Conservation (phyloP, 163 green algal genomes). For the Chloromonas sp. region DNA sequence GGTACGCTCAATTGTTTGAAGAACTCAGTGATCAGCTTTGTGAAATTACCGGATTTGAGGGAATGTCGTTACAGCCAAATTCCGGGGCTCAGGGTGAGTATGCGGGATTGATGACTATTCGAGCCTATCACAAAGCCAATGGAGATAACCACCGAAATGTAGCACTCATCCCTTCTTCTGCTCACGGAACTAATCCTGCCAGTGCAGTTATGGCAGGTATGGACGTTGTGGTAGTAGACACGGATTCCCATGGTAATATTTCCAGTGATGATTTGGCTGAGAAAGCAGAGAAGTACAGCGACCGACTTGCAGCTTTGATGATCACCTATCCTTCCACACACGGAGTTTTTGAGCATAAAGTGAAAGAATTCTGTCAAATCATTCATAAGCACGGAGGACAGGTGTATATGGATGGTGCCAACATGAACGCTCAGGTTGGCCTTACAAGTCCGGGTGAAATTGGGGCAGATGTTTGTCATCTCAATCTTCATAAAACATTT, state of each 20-base stretch:
- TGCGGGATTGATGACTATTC: slow-evolving; percentile 94
- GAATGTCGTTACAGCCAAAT: slow-evolving; percentile 94
- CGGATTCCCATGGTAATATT: slow-evolving; percentile 80
- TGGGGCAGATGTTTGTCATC: slow-evolving; percentile 96
- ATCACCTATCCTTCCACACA: slow-evolving; percentile 98
- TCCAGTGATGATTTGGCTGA: slow-evolving; percentile 79
- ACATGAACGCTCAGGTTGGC: slow-evolving; percentile 99
- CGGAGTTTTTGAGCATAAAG: slow-evolving; percentile 92
- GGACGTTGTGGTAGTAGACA: slow-evolving; percentile 74
- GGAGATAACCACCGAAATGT: slow-evolving; percentile 87
- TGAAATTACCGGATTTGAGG: slow-evolving; percentile 91
- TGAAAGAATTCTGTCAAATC: slow-evolving; percentile 91
- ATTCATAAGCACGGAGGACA: slow-evolving; percentile 91
- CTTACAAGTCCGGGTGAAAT: slow-evolving; percentile 93
- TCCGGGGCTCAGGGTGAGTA: slow-evolving; percentile 88
- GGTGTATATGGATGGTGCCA: slow-evolving; percentile 99
- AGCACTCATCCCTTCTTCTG: slow-evolving; percentile 96
- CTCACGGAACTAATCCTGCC: slow-evolving; percentile 97
- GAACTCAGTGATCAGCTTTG: slow-evolving; percentile 74
- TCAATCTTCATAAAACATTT: slow-evolving; percentile 99
- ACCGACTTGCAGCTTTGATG: slow-evolving; percentile 95
- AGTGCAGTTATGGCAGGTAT: slow-evolving; percentile 92
- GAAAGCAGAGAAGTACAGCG: slow-evolving; percentile 41
- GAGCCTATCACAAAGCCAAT: slow-evolving; percentile 80
- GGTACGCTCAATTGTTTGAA: slow-evolving; percentile 92